phyloP scores from a whole-genome alignment of 2,329 filamentous ascomycete species.

The Tolypocladium inflatum region DNA sequence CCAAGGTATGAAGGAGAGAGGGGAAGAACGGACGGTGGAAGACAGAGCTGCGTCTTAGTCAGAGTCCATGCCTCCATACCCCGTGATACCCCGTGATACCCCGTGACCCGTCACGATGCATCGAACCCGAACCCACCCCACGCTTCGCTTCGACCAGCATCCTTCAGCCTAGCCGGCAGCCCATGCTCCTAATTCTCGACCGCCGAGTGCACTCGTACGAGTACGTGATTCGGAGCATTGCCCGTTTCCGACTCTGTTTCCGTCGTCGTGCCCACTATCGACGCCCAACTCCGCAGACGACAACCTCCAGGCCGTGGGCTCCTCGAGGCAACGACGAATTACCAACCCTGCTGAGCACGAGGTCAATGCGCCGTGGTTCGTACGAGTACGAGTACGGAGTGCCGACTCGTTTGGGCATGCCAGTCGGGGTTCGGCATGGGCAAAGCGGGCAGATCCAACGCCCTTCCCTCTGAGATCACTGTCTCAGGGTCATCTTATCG shows the following conservation, averaged over 20 bases:
- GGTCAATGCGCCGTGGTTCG: no score
- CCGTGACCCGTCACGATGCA: not conserved
- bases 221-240: not conserved
- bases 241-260: not conserved
- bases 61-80: not conserved
- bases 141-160: not conserved
- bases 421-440: not conserved
- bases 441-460: no score
- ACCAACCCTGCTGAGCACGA: no score
- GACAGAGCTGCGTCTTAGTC: not conserved
- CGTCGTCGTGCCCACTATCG: not conserved
- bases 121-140: not conserved
- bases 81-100: not conserved
- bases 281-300: not conserved
- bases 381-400: no score
- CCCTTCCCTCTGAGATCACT: no score
- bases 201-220: not conserved
- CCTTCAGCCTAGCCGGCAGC: not conserved
- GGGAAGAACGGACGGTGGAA: no score
- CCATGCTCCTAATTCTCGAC: not conserved
- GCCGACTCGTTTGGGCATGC: no score
- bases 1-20: no score
- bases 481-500: no score
- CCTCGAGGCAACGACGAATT: no score
- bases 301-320: no score